Conservation (phyloP, 2,329 filamentous ascomycete species). For the Nemania diffusa region DNA sequence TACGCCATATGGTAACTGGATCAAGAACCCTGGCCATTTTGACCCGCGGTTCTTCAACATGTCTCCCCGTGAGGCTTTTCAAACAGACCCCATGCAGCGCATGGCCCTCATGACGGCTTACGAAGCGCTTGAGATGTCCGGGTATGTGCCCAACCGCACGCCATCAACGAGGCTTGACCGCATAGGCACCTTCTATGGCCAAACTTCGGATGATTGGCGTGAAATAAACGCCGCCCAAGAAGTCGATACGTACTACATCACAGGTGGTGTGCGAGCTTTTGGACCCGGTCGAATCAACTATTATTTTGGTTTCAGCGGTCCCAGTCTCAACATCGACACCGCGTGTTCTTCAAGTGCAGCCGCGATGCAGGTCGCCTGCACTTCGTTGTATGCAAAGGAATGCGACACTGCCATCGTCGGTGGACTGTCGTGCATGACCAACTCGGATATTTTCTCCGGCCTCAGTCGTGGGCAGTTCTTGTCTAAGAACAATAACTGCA, state of each 20-base stretch:
- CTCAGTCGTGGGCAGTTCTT: conserved; percentile 81
- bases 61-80: conserved; percentile 81
- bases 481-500: conserved; percentile 79
- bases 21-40: conserved; percentile 80
- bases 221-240: conserved; percentile 79
- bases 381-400: conserved; percentile 77
- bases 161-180: conserved; percentile 71
- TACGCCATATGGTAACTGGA: conserved; percentile 79
- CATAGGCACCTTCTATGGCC: conserved; percentile 79
- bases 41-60: conserved; percentile 90
- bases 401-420: conserved; percentile 85
- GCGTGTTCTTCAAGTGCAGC: conserved; percentile 55
- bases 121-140: conserved; percentile 83
- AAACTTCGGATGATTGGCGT: conserved; percentile 81
- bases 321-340: conserved; percentile 54
- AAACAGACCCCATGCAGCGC: conserved; percentile 84
- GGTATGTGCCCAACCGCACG: conserved; percentile 78
- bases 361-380: conserved; percentile 63
- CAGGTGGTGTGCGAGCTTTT: conserved; percentile 63
- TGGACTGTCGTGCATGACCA: conserved; percentile 81
- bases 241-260: conserved; percentile 66
- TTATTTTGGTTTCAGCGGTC: conserved; percentile 54
- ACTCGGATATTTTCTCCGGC: conserved; percentile 82
- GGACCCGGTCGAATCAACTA: conserved; percentile 61
- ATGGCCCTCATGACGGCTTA: conserved; percentile 81